These are phyloP conservation scores for Citrus unshiu DNA, from an alignment of 345 rosid species.

Conservation along the genomic window DNA sequence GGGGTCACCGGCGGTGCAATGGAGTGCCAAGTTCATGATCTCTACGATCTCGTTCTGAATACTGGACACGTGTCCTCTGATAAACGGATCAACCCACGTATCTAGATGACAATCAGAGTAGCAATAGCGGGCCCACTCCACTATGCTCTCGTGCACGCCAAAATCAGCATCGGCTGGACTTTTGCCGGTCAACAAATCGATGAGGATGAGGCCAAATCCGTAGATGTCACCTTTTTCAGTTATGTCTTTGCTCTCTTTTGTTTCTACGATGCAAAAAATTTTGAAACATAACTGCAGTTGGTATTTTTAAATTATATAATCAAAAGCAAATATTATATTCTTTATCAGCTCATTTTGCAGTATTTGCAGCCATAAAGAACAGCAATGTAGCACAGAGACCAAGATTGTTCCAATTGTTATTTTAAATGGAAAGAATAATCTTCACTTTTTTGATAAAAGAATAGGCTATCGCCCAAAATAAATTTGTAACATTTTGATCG, in stretches of 20 bases:
- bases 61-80: conserved; percentile 26
- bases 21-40: conserved; percentile 67
- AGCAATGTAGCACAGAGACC: neutral
- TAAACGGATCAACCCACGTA: conserved; percentile 61
- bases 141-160: conserved; percentile 45
- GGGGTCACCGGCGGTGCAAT: conserved; percentile 65
- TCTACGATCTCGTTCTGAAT: conserved; percentile 44
- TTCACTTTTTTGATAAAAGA: too few relatives aligned
- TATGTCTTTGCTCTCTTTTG: conserved; percentile 43
- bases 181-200: conserved; percentile 70
- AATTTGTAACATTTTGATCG: neutral
- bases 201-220: conserved; percentile 64
- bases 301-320: neutral
- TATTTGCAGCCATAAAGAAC: neutral
- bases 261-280: conserved; percentile 37
- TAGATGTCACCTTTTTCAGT: conserved; percentile 65
- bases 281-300: neutral
- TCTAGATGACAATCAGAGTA: conserved; percentile 64
- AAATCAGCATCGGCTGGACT: conserved; percentile 52
- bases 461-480: neutral
- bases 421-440: neutral
- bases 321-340: neutral
- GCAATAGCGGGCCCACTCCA: conserved; percentile 75
- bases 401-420: neutral
- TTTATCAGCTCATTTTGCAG: neutral